Evolutionary conservation across 768 basidiomycete species (phyloP).

Genomic region (Termitomyces sp.): DNA sequence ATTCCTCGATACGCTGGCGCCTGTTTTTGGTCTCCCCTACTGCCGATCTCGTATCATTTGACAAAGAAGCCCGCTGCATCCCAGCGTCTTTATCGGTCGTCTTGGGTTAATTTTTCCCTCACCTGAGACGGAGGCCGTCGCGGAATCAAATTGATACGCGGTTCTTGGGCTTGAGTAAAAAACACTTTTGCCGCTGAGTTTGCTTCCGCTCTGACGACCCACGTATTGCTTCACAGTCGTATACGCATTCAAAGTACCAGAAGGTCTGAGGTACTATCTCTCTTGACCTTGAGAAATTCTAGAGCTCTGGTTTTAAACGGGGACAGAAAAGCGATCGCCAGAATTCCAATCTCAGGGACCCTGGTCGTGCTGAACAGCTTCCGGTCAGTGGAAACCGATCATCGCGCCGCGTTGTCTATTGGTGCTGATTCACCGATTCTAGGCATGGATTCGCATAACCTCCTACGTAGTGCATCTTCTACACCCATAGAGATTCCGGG

Average conservation of each 20-base stretch:
- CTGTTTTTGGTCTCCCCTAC: neutral
- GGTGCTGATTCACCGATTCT: neutral
- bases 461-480: slow-evolving; percentile 23
- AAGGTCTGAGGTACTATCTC: neutral
- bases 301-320: neutral
- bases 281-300: neutral
- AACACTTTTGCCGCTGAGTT: slow-evolving; percentile 8
- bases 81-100: neutral
- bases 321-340: neutral
- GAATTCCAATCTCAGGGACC: neutral
- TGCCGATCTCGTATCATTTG: neutral
- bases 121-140: neutral
- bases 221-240: neutral
- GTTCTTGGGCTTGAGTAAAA: slow-evolving; percentile 3
- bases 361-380: neutral
- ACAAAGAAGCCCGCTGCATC: neutral
- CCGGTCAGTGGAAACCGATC: slow-evolving; percentile 11
- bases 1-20: neutral
- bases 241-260: neutral
- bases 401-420: neutral
- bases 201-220: neutral
- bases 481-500: slow-evolving; percentile 44
- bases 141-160: slow-evolving; percentile 12
- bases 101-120: neutral
- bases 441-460: slow-evolving; percentile 11